Percentiles rank a stretch among this genome's conserved stretches.
Evolutionary conservation across 352 stramenopile genomes (phyloP).

Genomic region (Phytophthora cactorum): DNA sequence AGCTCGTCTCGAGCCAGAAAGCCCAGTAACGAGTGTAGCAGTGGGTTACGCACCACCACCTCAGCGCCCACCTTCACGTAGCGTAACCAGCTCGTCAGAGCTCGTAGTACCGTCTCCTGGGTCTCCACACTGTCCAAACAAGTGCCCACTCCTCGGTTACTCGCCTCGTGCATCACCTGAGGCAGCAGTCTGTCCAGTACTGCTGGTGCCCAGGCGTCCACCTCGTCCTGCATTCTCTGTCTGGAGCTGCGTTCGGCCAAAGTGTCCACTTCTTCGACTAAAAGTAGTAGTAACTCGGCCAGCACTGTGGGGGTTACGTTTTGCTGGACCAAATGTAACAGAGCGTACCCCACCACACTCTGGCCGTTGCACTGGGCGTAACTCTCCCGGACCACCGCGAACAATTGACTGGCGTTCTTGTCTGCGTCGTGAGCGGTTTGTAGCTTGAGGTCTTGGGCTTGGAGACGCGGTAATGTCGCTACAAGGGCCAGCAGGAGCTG

Average conservation of each 20-base stretch:
- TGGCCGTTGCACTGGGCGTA: slow-evolving; percentile 28
- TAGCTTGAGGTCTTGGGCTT: slow-evolving; percentile 42
- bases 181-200: slow-evolving; percentile 76
- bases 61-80: slow-evolving; percentile 51
- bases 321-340: slow-evolving; percentile 52
- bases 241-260: slow-evolving; percentile 53
- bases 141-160: slow-evolving; percentile 8
- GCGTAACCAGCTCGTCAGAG: slow-evolving; percentile 67
- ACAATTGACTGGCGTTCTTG: slow-evolving; percentile 12
- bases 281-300: slow-evolving; percentile 66
- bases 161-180: slow-evolving; percentile 76
- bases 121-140: slow-evolving; percentile 39
- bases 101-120: slow-evolving; percentile 67
- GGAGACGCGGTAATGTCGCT: slow-evolving; percentile 59
- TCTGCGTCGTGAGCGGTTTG: slow-evolving; percentile 11
- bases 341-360: slow-evolving; percentile 64
- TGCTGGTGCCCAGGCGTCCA: slow-evolving; percentile 59
- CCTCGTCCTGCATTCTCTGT: slow-evolving; percentile 63
- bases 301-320: slow-evolving; percentile 47
- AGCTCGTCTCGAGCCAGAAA: slow-evolving; percentile 79
- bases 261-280: slow-evolving; percentile 70
- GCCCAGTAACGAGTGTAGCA: slow-evolving; percentile 69
- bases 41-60: slow-evolving; percentile 62
- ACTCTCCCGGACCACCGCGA: slow-evolving; percentile 21
- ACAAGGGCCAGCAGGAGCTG: slow-evolving; percentile 78